These are phyloP conservation scores for Dryas drummondii DNA, from an alignment of 306 rosid genomes.

Conservation along the genomic window DNA sequence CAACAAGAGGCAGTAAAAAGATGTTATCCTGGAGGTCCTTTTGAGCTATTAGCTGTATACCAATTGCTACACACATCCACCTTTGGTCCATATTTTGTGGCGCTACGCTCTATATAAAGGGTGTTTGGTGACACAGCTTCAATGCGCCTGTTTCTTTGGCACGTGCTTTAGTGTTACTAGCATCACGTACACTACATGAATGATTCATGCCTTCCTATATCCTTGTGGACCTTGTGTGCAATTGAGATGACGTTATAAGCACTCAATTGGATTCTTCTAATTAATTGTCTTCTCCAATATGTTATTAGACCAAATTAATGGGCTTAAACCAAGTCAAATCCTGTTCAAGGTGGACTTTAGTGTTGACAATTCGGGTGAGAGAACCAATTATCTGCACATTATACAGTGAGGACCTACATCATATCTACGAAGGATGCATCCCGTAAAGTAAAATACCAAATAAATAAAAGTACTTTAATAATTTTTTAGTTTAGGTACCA, in stretches of 20 bases:
- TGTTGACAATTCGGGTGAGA: background rate
- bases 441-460: background rate
- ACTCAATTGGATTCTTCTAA: no score
- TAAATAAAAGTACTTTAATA: no score
- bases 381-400: background rate
- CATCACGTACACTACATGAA: background rate
- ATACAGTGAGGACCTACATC: slow-evolving; percentile 14
- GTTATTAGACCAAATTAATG: no score
- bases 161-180: background rate
- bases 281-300: no score
- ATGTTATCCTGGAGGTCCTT: slow-evolving; percentile 8
- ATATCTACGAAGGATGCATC: background rate
- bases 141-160: background rate
- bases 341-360: background rate
- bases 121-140: slow-evolving; percentile 7
- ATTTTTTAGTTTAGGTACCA: no score
- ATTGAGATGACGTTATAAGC: no score
- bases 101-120: background rate
- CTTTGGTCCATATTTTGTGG: background rate
- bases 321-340: background rate
- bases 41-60: slow-evolving; percentile 31
- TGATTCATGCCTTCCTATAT: no score
- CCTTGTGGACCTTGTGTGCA: no score
- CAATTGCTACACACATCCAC: slow-evolving; percentile 9
- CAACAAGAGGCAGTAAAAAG: slow-evolving; percentile 39